Evolutionary conservation across 2,329 filamentous ascomycete genomes (phyloP), one percentile per base, ranked within the genome.

Genomic region (Thermothelomyces thermophilus): DNA sequence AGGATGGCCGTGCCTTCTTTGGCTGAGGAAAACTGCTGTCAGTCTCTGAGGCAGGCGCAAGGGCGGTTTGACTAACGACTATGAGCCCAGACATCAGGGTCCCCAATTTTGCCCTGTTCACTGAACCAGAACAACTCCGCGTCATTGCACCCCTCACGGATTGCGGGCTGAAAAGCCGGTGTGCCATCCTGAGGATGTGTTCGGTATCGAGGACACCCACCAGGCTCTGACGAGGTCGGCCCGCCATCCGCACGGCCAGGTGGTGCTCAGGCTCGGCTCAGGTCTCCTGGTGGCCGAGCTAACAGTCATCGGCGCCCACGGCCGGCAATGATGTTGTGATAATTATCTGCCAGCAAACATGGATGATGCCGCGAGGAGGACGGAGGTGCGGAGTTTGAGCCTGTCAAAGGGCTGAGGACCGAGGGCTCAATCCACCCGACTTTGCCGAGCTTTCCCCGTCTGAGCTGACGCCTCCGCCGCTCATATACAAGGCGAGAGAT

Each of bases 231-330:
- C 41, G 9, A 24, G 14, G 10, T 31, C 48, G 11, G n/a, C 20
- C 2, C 8, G 5, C n/a, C 17, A 48, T n/a, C 24, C 16, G 14
- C 35, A 35, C n/a, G 41, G 45, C 16, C 50, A 52, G 8, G 45
- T 48, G 19, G 41, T 52, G 17, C 41, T 52, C 35, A 19, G 5
- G 4, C 40, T 44, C 20, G 34, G 34, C 24, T 9, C 39, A 11
- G 20, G 20, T 4, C 5, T 3, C 11, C 33, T 20, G 1, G 2
- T 1, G 7, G 3, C 24, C 11, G 14, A 43, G 5, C 43, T 43
- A 13, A 3, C 5, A 3, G 1, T 24, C 7, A 43, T 51, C 13
- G 6, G 35, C 1, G 3, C 16, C 8, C 9, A 39, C 37, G 39
- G 39, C 14, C 14, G 14, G 2, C 11, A 26, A 20, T 45, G 35